phyloP scores from a whole-genome alignment of 441 rosid species.

The Manihot esculenta region DNA sequence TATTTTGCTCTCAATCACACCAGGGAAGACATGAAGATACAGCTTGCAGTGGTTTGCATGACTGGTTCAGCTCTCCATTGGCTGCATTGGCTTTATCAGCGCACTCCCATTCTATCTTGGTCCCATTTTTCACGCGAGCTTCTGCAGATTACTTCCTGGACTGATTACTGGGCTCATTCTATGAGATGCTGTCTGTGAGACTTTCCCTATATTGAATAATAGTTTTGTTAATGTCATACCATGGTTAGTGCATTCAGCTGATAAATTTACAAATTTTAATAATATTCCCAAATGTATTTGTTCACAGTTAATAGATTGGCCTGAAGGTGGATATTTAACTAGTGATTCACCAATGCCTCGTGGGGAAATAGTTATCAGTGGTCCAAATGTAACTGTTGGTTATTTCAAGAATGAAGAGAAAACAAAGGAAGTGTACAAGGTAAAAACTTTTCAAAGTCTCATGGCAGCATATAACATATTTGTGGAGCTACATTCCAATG shows the following conservation, averaged over 20 bases:
- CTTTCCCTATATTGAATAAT: neutral
- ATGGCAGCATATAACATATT: conserved; percentile 15
- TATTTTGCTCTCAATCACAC: too few species aligned
- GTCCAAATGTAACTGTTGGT: conserved; percentile 85
- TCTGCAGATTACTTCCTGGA: too few species aligned
- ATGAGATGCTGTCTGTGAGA: neutral
- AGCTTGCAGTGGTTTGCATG: too few species aligned
- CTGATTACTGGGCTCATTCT: too few species aligned
- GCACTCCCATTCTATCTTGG: too few species aligned
- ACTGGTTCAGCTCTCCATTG: too few species aligned
- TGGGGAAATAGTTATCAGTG: conserved; percentile 96
- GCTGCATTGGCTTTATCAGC: too few species aligned
- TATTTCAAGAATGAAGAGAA: conserved; percentile 92
- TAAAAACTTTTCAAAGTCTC: conserved; percentile 21
- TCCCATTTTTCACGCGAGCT: too few species aligned
- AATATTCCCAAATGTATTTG: conserved; percentile 14
- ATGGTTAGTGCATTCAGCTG: neutral
- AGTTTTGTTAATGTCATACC: neutral
- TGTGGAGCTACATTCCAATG: neutral
- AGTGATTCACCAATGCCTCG: conserved; percentile 88
- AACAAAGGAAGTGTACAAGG: conserved; percentile 87
- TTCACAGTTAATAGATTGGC: conserved; percentile 93
- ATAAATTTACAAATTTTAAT: conserved; percentile 5
- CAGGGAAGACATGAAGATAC: too few species aligned
- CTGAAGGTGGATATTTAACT: conserved; percentile 84